These are phyloP conservation scores for Ascochyta clinopodiicola DNA, from an alignment of 2,329 filamentous ascomycete genomes.

Conservation along the genomic window DNA sequence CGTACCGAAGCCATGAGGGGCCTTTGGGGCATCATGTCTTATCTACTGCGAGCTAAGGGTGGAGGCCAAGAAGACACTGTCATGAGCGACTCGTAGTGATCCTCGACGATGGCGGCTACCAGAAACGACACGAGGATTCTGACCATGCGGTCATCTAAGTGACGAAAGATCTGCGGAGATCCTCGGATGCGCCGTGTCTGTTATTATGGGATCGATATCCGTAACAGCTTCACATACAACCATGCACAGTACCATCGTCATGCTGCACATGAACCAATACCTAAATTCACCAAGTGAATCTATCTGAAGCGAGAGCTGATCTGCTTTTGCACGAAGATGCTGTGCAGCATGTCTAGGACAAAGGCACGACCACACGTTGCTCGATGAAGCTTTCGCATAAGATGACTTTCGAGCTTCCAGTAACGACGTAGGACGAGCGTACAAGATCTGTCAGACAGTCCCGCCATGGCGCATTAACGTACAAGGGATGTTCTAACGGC, in stretches of 20 bases:
- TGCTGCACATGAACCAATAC: not conserved
- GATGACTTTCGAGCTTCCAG: slow-evolving; percentile 4
- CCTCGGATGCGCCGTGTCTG: not conserved
- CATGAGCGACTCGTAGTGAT: slow-evolving; percentile 4
- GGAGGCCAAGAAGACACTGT: slow-evolving; percentile 10
- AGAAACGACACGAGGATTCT: not conserved
- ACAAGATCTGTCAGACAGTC: slow-evolving; percentile 12
- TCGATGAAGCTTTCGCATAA: not conserved
- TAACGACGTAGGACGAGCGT: slow-evolving; percentile 4
- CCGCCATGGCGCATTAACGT: not conserved
- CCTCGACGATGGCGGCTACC: not conserved
- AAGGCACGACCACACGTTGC: slow-evolving; percentile 2
- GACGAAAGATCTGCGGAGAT: not conserved
- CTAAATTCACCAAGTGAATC: not conserved
- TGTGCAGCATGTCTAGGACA: not conserved
- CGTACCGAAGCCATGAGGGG: slow-evolving; percentile 63
- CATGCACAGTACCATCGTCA: not conserved
- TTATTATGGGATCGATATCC: not conserved
- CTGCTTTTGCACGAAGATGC: not conserved
- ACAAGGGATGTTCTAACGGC: not conserved
- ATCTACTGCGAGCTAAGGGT: slow-evolving; percentile 50
- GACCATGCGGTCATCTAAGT: not conserved
- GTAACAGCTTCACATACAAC: not conserved
- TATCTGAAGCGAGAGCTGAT: slow-evolving; percentile 3
- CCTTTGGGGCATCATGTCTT: slow-evolving; percentile 65